Conservation (phyloP, 371 early-diverging fungal species). For the Mortierella sp. region DNA sequence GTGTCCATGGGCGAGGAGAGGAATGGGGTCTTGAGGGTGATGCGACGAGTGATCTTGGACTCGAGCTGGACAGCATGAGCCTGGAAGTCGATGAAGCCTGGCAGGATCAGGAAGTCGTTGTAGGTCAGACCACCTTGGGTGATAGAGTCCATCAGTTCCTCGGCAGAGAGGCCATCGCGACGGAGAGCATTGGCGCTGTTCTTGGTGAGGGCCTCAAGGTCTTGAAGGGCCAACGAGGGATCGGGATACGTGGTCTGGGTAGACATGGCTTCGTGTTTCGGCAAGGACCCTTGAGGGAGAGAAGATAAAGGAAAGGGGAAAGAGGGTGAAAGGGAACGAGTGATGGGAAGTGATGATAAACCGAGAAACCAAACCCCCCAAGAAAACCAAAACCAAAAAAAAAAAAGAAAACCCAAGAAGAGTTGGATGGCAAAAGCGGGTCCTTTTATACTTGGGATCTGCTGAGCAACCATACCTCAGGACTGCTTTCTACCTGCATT, state of each 20-base stretch:
- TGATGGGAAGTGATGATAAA: constrained; percentile 11
- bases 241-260: constrained; percentile 54
- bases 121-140: constrained; percentile 92
- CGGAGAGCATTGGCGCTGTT: constrained; percentile 50
- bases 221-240: constrained; percentile 55
- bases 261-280: constrained; percentile 15
- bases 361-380: constrained; percentile 19
- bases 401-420: constrained; percentile 50
- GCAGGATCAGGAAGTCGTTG: constrained; percentile 97
- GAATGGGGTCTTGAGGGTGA: constrained; percentile 91
- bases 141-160: constrained; percentile 78
- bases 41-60: constrained; percentile 87
- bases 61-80: constrained; percentile 83
- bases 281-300: neutral
- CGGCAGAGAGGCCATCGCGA: constrained; percentile 82
- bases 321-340: constrained; percentile 9
- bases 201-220: constrained; percentile 46
- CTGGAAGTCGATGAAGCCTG: constrained; percentile 95
- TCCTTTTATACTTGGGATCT: constrained; percentile 9
- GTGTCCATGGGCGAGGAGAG: constrained; percentile 98
- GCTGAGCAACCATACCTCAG: neutral
- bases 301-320: neutral
- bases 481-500: constrained; percentile 9
- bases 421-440: constrained; percentile 16
- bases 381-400: constrained; percentile 42